phyloP scores from a whole-genome alignment of 345 rosid species.

The Salix suchowensis region DNA sequence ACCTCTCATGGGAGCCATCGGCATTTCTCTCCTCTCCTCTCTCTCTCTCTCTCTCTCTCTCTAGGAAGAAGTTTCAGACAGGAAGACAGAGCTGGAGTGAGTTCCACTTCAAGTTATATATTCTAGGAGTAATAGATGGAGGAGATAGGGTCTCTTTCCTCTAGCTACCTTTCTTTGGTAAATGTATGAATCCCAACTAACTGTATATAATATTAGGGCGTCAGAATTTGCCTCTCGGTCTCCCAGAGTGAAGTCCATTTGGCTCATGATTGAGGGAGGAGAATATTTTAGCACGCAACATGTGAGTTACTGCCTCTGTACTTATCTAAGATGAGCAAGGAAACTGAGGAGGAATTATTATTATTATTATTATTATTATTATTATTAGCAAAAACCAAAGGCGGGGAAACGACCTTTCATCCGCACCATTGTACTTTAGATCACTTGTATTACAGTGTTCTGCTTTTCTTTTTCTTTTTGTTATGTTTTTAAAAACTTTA shows the following conservation, averaged over 20 bases:
- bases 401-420: no score
- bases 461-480: no score
- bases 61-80: background rate
- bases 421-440: no score
- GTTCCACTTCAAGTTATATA: background rate
- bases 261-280: background rate
- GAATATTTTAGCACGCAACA: background rate
- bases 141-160: background rate
- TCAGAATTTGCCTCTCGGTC: background rate
- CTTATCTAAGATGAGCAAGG: background rate
- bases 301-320: background rate
- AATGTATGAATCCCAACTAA: background rate
- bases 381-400: no score
- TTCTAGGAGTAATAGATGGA: background rate
- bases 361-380: no score
- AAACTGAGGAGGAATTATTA: background rate
- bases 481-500: no score
- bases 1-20: slow-evolving; percentile 20
- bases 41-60: background rate
- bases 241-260: background rate
- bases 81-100: background rate
- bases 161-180: background rate
- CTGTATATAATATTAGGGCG: background rate
- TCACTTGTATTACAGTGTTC: no score
- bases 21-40: background rate